Conservation (phyloP, 2,329 filamentous ascomycete species). For the Penicillium sp. region DNA sequence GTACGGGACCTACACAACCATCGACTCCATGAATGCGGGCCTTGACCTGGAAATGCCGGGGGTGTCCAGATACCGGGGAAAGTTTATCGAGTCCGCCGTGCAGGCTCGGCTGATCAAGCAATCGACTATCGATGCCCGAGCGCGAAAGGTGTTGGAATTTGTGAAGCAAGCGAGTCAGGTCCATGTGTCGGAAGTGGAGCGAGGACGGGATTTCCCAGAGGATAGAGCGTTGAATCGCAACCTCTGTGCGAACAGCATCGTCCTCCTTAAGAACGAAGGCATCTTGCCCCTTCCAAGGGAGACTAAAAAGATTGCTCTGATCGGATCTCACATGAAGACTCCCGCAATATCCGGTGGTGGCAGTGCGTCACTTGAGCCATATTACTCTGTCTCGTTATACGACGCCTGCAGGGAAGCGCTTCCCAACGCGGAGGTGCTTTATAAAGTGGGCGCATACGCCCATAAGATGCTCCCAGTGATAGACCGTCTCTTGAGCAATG, state of each 20-base stretch:
- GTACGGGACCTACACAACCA: conserved; percentile 22
- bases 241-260: conserved; percentile 16
- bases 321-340: conserved; percentile 35
- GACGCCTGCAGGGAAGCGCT: conserved; percentile 27
- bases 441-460: conserved; percentile 24
- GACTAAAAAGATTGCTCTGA: conserved; percentile 18
- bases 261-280: conserved; percentile 21
- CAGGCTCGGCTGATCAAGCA: conserved; percentile 28
- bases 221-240: conserved; percentile 18
- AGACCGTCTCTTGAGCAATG: conserved; percentile 27
- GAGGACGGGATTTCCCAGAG: conserved; percentile 12
- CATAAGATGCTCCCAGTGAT: conserved; percentile 35
- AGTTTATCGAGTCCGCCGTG: conserved; percentile 24
- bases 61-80: conserved; percentile 33
- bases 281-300: conserved; percentile 21
- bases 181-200: conserved; percentile 11
- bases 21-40: conserved; percentile 23
- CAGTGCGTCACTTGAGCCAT: conserved; percentile 34
- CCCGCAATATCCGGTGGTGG: conserved; percentile 36
- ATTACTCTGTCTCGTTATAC: conserved; percentile 34
- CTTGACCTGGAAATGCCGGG: conserved; percentile 30
- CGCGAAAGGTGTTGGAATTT: conserved; percentile 33
- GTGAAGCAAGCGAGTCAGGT: conserved; percentile 23
- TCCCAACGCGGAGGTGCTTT: conserved; percentile 11
- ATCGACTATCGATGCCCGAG: conserved; percentile 27